Percentiles rank a stretch among this genome's conserved stretches.
These are phyloP conservation scores for Gnaphalium uliginosum DNA, from an alignment of 129 eudicot genomes.

Conservation along the genomic window DNA sequence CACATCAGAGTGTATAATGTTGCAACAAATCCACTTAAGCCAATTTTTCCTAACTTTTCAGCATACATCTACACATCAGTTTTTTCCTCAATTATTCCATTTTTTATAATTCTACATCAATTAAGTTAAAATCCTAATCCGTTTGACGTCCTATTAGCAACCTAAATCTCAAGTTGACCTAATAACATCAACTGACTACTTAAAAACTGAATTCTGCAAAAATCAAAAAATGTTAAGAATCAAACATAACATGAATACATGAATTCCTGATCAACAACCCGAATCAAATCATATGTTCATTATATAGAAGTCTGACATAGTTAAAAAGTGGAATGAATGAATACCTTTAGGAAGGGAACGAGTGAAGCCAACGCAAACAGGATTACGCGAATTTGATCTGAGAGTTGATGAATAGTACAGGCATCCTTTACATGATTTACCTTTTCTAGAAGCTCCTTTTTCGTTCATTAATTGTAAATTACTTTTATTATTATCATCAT, in stretches of 20 bases:
- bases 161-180: neutral
- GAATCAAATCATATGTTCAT: neutral
- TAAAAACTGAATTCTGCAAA: neutral
- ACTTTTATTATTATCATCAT: constrained; percentile 21
- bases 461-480: constrained; percentile 28
- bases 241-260: neutral
- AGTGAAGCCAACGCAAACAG: constrained; percentile 87
- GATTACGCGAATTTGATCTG: constrained; percentile 72
- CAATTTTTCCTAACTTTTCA: too few relatives aligned
- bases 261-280: constrained; percentile 7
- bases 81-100: neutral
- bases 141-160: neutral
- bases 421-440: constrained; percentile 84
- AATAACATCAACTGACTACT: neutral
- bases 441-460: constrained; percentile 37
- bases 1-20: too few relatives aligned
- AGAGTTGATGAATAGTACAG: constrained; percentile 72
- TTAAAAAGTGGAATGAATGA: neutral
- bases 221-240: neutral
- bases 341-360: constrained; percentile 80
- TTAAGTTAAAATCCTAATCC: neutral
- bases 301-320: neutral
- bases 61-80: neutral
- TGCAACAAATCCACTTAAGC: too few relatives aligned
- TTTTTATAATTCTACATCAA: neutral